Evolutionary conservation across 2,329 filamentous ascomycete genomes (phyloP).

Genomic region (Trichoderma sp.): DNA sequence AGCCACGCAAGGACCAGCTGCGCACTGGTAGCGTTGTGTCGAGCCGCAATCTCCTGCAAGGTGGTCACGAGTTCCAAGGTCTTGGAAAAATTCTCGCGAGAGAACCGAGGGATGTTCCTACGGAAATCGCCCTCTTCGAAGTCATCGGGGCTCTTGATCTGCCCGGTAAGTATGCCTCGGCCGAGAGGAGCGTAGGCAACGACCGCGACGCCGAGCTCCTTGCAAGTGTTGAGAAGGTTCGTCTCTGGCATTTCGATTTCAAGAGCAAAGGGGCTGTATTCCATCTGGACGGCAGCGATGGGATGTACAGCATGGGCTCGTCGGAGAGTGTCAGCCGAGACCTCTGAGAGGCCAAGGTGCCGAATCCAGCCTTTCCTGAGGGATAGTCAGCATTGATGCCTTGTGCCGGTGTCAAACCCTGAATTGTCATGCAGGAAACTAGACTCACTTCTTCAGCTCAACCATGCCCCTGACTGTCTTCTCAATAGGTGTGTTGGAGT

Average conservation of each 20-base stretch:
- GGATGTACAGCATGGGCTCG: conserved; percentile 54
- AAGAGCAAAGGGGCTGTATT: conserved; percentile 57
- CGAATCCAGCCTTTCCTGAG: conserved; percentile 56
- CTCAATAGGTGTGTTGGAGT: conserved; percentile 51
- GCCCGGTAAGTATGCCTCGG: conserved; percentile 59
- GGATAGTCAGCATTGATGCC: background rate
- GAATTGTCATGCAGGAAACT: too few species aligned
- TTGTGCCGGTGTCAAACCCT: background rate
- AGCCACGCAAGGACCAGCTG: conserved; percentile 68
- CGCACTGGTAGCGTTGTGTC: conserved; percentile 56
- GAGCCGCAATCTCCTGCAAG: conserved; percentile 52
- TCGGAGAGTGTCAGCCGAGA: conserved; percentile 52
- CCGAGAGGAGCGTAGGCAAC: conserved; percentile 64
- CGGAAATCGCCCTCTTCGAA: conserved; percentile 49
- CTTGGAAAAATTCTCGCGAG: conserved; percentile 40
- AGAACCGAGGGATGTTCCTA: conserved; percentile 31
- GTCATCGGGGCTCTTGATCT: conserved; percentile 49
- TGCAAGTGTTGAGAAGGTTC: conserved; percentile 54
- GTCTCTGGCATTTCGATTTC: conserved; percentile 59
- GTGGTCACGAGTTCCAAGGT: conserved; percentile 56
- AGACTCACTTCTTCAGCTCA: conserved; percentile 44
- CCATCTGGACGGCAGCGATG: conserved; percentile 56
- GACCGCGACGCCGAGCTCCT: conserved; percentile 59
- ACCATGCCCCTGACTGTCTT: conserved; percentile 55
- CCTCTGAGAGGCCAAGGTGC: conserved; percentile 58